A percentile compares a stretch with the other conserved stretches of the same genome.
Evolutionary conservation across 2,329 filamentous ascomycete species (phyloP).

Genomic region (Chaetoscypha palmicola): DNA sequence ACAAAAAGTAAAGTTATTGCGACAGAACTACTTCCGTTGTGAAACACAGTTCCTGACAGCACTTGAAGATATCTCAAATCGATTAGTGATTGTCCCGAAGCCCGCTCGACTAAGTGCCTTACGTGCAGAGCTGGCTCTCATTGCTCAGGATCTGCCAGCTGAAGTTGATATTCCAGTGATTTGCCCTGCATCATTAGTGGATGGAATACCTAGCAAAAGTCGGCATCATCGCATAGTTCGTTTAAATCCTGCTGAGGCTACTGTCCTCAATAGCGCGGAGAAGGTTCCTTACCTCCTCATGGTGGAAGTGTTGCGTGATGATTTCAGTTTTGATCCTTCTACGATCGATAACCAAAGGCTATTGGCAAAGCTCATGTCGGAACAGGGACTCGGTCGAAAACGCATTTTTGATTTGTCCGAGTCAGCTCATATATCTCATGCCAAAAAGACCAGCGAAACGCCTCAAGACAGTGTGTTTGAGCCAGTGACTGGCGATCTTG

Average conservation of each 20-base stretch:
- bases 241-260: conserved; percentile 76
- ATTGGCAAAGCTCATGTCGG: conserved; percentile 48
- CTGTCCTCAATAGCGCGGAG: conserved; percentile 79
- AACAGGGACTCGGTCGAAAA: conserved; percentile 46
- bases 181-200: conserved; percentile 65
- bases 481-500: conserved; percentile 70
- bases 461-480: conserved; percentile 70
- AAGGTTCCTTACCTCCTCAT: conserved; percentile 80
- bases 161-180: conserved; percentile 81
- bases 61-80: conserved; percentile 76
- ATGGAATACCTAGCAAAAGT: conserved; percentile 68
- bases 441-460: conserved; percentile 31
- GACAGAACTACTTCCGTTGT: conserved; percentile 77
- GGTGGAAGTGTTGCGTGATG: conserved; percentile 74
- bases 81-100: conserved; percentile 76
- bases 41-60: conserved; percentile 76
- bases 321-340: conserved; percentile 76
- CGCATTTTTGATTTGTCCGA: conserved; percentile 66
- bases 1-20: conserved; percentile 65
- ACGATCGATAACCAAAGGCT: conserved; percentile 65
- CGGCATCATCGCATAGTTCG: conserved; percentile 77
- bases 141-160: conserved; percentile 72
- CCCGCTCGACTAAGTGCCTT: conserved; percentile 73
- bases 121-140: conserved; percentile 71
- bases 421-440: conserved; percentile 44